Conservation (phyloP, 129 eudicot genomes). For the carrot (Daucus carota) region DH1_v3.0 NC_030385.2:2077501-2078000, state of each 20-base stretch:
- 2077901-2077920: slow-evolving; percentile 91
- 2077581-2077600: no score
- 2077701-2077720: slow-evolving; percentile 40
- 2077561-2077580: no score
- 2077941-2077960: slow-evolving; percentile 82
- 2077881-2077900: slow-evolving; percentile 62
- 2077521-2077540: no score
- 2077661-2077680: slow-evolving; percentile 85
- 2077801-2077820: slow-evolving; percentile 54
- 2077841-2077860: slow-evolving; percentile 9
- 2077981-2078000: slow-evolving; percentile 49
- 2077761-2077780: slow-evolving; percentile 43
- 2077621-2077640: slow-evolving; percentile 50
- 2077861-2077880: slow-evolving; percentile 26
- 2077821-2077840: slow-evolving; percentile 27
- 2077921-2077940: slow-evolving; percentile 76
- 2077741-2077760: background rate
- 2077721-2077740: slow-evolving; percentile 23
- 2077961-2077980: slow-evolving; percentile 91
- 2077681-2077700: slow-evolving; percentile 91
- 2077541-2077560: no score
- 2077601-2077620: background rate
- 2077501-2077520: no score
- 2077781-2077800: slow-evolving; percentile 44
- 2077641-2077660: slow-evolving; percentile 89